Base-by-base conservation (phyloP, 768 basidiomycete genomes). In the Leccinum longicurvipes region DNA sequence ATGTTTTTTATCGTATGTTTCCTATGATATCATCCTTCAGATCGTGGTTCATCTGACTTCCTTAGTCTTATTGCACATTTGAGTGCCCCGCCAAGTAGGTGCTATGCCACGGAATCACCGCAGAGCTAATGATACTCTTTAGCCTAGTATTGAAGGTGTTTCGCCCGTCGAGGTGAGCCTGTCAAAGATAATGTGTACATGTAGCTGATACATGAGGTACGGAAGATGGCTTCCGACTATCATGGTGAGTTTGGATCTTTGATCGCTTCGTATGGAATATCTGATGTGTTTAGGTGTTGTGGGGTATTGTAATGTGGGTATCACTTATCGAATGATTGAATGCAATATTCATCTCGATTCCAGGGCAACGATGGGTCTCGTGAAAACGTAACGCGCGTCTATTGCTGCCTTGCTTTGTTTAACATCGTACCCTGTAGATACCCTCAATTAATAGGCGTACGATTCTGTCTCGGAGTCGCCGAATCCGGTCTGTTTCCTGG, bases 401-500 rank as follows among this genome's bases (percentile, higher is more conserved):
- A 11, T 29, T 14, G 2, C 25, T 27, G 8, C 14, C 12, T 46
- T 41, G 23, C 17, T 11, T 41, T 7, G 11, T 27, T 34, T 55
- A 31, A 53, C 28, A 23, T 50, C 23, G 15, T 31, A 24, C n/a
- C 19, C 19, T 41, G 5, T 59, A 87, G 86, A 24, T 87, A 84
- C 62, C 78, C 78, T 9, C 80, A 86, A 63, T 77, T 87, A 14
- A 78, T 85, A 12, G 84, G 77, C 19, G 75, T 74, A 10, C 79
- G 85, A 10, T 69, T 83, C 7, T 80, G 78, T 56, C 79, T 89
- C 0, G 88, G 87, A 3, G 63, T 85, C 2, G 79, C 85, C 0
- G 88, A 90, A 69, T 83, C 85, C 5, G 86, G 88, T 3, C 65
- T 88, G 10, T 89, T 86, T 67, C 87, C 88, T 11, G 87, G 87